Conservation (phyloP, 345 rosid genomes). For the Angophora floribunda region DNA sequence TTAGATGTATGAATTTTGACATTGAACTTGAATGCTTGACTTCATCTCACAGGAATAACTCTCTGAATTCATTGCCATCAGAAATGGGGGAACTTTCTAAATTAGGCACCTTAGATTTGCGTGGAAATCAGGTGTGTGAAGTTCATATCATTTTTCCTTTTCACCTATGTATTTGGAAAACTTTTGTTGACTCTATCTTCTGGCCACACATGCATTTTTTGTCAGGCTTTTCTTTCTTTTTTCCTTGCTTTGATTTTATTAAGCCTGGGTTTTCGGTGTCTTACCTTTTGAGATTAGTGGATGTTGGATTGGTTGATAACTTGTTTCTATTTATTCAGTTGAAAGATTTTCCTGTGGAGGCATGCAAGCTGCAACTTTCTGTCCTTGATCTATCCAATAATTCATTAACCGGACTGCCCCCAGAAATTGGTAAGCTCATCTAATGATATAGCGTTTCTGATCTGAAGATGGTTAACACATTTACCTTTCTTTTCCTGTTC, state of each 20-base stretch:
- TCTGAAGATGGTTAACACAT: not conserved
- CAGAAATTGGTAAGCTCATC: constrained; percentile 69
- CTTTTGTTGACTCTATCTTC: not conserved
- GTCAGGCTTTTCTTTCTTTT: not conserved
- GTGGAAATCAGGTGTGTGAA: constrained; percentile 61
- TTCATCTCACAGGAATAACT: constrained; percentile 52
- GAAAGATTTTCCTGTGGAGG: constrained; percentile 77
- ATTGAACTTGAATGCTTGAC: constrained; percentile 9
- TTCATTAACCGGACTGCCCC: constrained; percentile 76
- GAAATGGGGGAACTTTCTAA: constrained; percentile 58
- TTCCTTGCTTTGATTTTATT: not conserved
- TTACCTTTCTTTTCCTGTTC: not conserved
- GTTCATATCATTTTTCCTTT: constrained; percentile 1
- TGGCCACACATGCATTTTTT: not conserved
- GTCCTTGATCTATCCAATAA: constrained; percentile 92
- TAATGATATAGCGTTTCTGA: not conserved
- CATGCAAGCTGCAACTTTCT: constrained; percentile 59
- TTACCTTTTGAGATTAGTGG: not conserved
- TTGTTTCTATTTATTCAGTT: constrained; percentile 33
- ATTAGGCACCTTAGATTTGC: constrained; percentile 82
- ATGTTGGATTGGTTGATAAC: not conserved
- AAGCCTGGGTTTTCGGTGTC: not conserved
- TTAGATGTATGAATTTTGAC: constrained; percentile 4
- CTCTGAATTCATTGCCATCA: constrained; percentile 52
- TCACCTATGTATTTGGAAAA: not conserved